Evolutionary conservation across 2,329 filamentous ascomycete species (phyloP), one percentile per base, ranked within the genome.

Genomic region (Pseudocercospora ulei): DNA sequence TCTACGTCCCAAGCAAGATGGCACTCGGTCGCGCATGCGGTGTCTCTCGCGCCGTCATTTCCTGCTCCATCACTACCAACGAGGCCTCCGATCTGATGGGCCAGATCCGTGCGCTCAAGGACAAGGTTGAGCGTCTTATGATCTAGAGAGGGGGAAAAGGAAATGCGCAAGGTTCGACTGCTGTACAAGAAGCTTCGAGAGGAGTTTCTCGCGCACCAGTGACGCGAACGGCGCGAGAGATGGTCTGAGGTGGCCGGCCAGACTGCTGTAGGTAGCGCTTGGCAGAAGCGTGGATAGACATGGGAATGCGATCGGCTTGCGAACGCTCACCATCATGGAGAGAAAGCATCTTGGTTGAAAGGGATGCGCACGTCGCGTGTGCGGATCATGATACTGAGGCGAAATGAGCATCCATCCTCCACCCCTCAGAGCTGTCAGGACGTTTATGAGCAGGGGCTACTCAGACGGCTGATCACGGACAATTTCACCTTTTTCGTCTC

Each of bases 111-210:
- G 73, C 78, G 50, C 72, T 95, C 59, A 92, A 88, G 72, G 83
- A 92, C 67, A 92, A 94, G 77, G 83, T 96, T 39, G 88, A 96
- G 74, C 76, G 87, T 56, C 74, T 95, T 53, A 86, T 88, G 71
- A 94, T 95, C 68, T 95, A 49, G 35, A 19, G 24, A 3, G 16
- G 8, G 19, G 23, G 7, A 11, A 24, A 4, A 25, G 33, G 19
- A 16, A 9, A 2, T 35, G 19, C 11, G 31, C 31, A 17, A 17
- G 3, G 2, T 11, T 27, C 8, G 7, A 13, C 24, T 1, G n/a
- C 24, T 3, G n/a, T 6, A 13, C 12, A 13, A 7, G 24, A 29
- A 17, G 2, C 6, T 16, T 30, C 13, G 14, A 16, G 2, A 14
- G 14, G 13, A 30, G 18, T 8, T 16, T 27, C 24, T 26, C n/a